phyloP scores from a whole-genome alignment of 805 yeast species.

The Kockiozyma suomiensis region DNA sequence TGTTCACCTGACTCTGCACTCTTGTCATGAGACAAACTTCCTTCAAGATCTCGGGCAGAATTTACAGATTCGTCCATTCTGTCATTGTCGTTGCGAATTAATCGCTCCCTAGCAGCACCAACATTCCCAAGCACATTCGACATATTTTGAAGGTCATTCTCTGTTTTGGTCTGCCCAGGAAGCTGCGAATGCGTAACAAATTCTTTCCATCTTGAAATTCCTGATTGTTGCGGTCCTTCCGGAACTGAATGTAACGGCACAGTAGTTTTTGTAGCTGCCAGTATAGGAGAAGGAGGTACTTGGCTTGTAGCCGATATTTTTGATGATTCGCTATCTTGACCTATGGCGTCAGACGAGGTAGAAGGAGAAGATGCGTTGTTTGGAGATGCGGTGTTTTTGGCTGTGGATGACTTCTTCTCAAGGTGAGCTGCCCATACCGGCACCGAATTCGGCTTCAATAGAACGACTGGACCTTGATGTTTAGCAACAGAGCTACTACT shows the following conservation, averaged over 20 bases:
- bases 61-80: neutral
- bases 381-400: neutral
- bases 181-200: slow-evolving; percentile 18
- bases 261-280: slow-evolving; percentile 25
- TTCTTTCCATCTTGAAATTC: slow-evolving; percentile 17
- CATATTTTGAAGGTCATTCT: slow-evolving; percentile 3
- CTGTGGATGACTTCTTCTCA: neutral
- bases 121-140: neutral
- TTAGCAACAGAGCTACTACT: neutral
- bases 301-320: neutral
- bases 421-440: slow-evolving; percentile 24
- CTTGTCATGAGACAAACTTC: neutral
- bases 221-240: neutral
- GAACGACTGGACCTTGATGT: neutral
- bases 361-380: neutral
- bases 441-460: slow-evolving; percentile 18
- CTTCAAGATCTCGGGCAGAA: neutral
- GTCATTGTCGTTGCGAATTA: neutral
- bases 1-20: neutral
- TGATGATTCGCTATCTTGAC: neutral
- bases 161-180: slow-evolving; percentile 16
- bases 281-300: slow-evolving; percentile 18
- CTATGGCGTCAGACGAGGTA: neutral
- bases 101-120: neutral
- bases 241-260: neutral